Percentiles rank a stretch among this genome's conserved stretches.
These are phyloP conservation scores for Albifimbria verrucaria DNA, from an alignment of 2,329 filamentous ascomycete genomes.

Conservation along the genomic window DNA sequence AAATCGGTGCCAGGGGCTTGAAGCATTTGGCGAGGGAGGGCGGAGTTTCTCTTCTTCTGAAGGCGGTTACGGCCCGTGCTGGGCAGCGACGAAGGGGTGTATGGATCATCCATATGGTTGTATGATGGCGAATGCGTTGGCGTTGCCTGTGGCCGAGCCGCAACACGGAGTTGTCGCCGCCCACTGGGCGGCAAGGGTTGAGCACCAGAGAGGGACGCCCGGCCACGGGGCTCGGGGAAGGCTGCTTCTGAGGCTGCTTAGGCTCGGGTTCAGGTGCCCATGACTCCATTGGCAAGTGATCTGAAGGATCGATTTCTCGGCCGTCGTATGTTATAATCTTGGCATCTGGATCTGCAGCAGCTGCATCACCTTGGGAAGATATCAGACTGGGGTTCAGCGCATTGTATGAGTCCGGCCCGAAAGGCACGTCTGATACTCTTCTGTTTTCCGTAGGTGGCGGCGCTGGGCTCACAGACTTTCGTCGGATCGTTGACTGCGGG, in stretches of 20 bases:
- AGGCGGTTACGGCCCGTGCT: slow-evolving; percentile 53
- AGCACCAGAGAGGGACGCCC: slow-evolving; percentile 49
- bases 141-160: slow-evolving; percentile 48
- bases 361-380: slow-evolving; percentile 22
- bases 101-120: slow-evolving; percentile 27
- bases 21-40: slow-evolving; percentile 32
- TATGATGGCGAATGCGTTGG: slow-evolving; percentile 29
- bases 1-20: slow-evolving; percentile 50
- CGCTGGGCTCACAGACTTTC: slow-evolving; percentile 73
- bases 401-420: slow-evolving; percentile 74
- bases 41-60: slow-evolving; percentile 58
- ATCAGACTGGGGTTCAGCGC: slow-evolving; percentile 60
- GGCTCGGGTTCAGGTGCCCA: slow-evolving; percentile 76
- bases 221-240: slow-evolving; percentile 30
- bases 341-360: slow-evolving; percentile 53
- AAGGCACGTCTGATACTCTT: slow-evolving; percentile 61
- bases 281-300: slow-evolving; percentile 72
- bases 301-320: slow-evolving; percentile 74
- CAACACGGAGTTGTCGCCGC: slow-evolving; percentile 50
- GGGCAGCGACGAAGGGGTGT: slow-evolving; percentile 25
- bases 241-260: slow-evolving; percentile 22
- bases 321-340: slow-evolving; percentile 77
- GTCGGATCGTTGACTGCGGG: slow-evolving; percentile 52
- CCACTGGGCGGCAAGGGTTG: slow-evolving; percentile 49
- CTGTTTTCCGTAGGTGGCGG: slow-evolving; percentile 50